Base-by-base conservation (phyloP, 2,329 filamentous ascomycete genomes). In the Monilinia laxa region DNA sequence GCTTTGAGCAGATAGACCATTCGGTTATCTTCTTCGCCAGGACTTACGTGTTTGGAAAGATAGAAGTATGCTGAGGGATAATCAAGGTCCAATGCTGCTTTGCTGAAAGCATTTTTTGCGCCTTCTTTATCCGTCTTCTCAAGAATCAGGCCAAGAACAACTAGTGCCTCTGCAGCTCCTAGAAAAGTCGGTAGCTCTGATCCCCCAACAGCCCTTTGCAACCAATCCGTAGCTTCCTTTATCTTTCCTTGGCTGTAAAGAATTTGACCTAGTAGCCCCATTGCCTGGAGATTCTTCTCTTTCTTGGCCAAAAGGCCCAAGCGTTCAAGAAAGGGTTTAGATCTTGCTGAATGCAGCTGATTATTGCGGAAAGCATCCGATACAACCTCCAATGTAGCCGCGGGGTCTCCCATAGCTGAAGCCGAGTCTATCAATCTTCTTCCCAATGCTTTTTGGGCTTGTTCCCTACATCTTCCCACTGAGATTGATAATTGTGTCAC, bases 41-140 rank as follows among this genome's bases (percentile, higher is more conserved):
- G 45, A 23, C 66, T 63, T 52, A 72, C 47, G 2, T 72, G 40
- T 25, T 72, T 62, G 3, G 75, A 72, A n/a, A 77, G 70, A 42
- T 74, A 71, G 64, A 73, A 76, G 63, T 75, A 76, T 7, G 69
- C 75, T 9, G 53, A 23, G 1, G 75, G 71, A 7, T 77, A 70
- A 68, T 77, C 73, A 5, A 74, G 58, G 51, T 75, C 72, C 3
- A 75, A 25, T 4, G 76, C 76, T 12, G 74, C 75, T 65, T 69
- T 74, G 42, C 72, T 63, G n/a, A 76, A 75, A 1, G 68, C 70
- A 23, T 57, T 53, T 20, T 69, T 66, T 1, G 75, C 73, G n/a
- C 65, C 71, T 55, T 65, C 45, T 40, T 16, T 60, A n/a, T 71
- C 69, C 10, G 3, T 67, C 58, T 45, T 58, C n/a, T 51, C 60